Conservation (phyloP, 1,139 yeast species). For the Saccharomyces hybrid region DNA sequence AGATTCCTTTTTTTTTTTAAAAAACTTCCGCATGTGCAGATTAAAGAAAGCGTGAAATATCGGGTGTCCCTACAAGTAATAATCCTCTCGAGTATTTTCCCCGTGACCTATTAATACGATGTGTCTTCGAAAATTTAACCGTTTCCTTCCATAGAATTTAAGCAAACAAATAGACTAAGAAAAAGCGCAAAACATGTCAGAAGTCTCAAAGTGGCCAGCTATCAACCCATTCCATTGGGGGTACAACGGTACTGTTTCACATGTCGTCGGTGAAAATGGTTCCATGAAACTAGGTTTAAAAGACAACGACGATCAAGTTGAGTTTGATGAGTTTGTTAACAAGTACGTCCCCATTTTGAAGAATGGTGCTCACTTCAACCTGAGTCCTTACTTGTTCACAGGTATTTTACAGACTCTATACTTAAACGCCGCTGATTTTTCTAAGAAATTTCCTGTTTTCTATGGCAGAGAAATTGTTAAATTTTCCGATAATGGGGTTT, state of each 20-base stretch:
- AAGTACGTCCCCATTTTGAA: no score
- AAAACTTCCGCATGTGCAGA: background rate
- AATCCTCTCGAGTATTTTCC: background rate
- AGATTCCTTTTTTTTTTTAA: background rate
- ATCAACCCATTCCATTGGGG: constrained; percentile 35
- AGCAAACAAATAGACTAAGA: constrained; percentile 2
- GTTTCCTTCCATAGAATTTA: background rate
- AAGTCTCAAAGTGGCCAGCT: constrained; percentile 16
- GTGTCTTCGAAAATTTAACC: background rate
- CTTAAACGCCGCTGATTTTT: no score
- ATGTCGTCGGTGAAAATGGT: constrained; percentile 28
- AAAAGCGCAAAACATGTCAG: background rate
- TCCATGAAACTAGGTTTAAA: constrained; percentile 28
- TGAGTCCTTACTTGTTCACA: no score
- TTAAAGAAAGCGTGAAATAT: background rate
- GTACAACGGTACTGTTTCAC: constrained; percentile 38
- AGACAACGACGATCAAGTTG: no score
- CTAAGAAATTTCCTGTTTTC: no score
- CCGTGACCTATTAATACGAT: background rate
- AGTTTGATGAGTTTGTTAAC: no score
- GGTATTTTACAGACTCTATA: no score
- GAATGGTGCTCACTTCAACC: no score
- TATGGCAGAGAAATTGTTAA: no score
- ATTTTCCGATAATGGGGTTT: no score
- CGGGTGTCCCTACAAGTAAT: background rate